A percentile compares a stretch with the other conserved stretches of the same genome.
phyloP scores from a whole-genome alignment of 73 alveolate species.

The Tetrahymena malaccensis region DNA sequence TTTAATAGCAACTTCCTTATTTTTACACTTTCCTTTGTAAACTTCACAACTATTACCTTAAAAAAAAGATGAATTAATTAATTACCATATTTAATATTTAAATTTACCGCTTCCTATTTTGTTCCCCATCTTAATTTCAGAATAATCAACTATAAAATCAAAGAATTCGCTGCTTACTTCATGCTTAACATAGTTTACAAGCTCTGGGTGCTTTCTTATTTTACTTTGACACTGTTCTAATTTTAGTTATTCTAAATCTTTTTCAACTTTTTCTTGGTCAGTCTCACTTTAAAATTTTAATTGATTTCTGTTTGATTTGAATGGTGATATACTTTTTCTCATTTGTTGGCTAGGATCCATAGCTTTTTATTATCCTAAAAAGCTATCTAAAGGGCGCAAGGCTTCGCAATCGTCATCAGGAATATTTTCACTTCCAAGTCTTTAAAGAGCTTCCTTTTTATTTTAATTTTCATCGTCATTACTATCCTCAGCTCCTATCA shows the following conservation, averaged over 20 bases:
- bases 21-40: constrained; percentile 80
- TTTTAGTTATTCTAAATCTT: neutral
- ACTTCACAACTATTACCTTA: constrained; percentile 66
- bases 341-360: neutral
- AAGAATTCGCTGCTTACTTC: neutral
- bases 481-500: neutral
- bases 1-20: constrained; percentile 93
- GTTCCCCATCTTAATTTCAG: neutral
- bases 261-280: neutral
- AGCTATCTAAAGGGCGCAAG: neutral
- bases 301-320: neutral
- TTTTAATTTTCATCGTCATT: neutral
- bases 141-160: constrained; percentile 14
- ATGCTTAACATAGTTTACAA: neutral
- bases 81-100: neutral
- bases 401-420: neutral
- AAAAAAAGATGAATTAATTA: neutral
- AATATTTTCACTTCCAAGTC: neutral
- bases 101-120: constrained; percentile 21
- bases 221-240: neutral
- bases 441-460: neutral
- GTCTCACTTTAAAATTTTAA: neutral
- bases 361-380: neutral
- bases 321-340: neutral
- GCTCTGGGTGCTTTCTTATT: neutral